Base-by-base conservation (phyloP, 371 early-diverging fungal species). In the Mortierella sp. region DNA sequence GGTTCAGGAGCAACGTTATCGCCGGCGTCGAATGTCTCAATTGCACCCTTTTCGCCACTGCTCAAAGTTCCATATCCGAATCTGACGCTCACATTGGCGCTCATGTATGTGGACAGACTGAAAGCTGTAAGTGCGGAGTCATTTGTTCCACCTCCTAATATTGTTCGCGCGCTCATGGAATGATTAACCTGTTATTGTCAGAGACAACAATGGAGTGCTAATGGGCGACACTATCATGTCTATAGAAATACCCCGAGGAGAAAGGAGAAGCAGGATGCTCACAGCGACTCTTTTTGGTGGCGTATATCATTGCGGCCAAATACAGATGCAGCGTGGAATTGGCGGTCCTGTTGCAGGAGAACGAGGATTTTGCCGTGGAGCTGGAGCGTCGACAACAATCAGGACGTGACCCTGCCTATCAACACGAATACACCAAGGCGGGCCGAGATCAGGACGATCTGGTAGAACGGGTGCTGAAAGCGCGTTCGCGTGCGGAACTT, bases 281-380 rank as follows among this genome's bases (percentile, higher is more conserved):
- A 24, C 83, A 81, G 16, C 81, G 88, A 2, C 76, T 88, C 41
- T 82, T 88, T 23, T 70, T 85, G 54, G 83, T 86, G n/a, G 87
- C 88, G 10, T 88, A 81, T 31, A 84, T 84, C 70, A 82, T 88
- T 67, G 86, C 86, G 3, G 81, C 83, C 24, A 88, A 86, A 54
- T 86, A 80, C 46, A 57, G 76, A 10, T 65, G 66, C 49, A 58
- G 64, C 31, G 70, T 76, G 38, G 83, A 86, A 16, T 80, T 86
- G 27, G 73, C 82, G 10, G 71, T 51, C 1, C 48, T 65, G 38
- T 49, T 64, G 41, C 71, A 56, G 41, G 47, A 48, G 21, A 27
- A 51, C 47, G 7, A 42, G 38, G 50, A 19, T n/a, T 19, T 23
- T 26, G 14, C 18, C n/a, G 46, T 48, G 18, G 38, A 49, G 24